A percentile compares a stretch with the other conserved stretches of the same genome.
Evolutionary conservation across 257 asterid species (phyloP).

Genomic region (Solanum sitiens): DNA sequence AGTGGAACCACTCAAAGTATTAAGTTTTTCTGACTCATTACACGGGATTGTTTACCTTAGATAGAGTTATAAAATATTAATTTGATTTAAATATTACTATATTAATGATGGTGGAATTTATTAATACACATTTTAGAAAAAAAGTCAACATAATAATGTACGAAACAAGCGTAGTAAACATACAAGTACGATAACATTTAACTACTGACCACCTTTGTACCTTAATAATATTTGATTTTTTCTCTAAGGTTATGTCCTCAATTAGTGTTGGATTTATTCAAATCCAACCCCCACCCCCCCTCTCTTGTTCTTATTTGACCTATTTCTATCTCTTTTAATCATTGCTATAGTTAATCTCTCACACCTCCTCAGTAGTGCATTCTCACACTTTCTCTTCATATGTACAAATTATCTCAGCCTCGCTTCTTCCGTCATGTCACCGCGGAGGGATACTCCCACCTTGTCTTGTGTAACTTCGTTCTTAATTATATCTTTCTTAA

Average conservation of each 20-base stretch:
- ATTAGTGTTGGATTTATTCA: not conserved
- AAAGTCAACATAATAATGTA: not conserved
- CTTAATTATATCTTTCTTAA: not conserved
- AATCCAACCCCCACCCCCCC: too few species aligned
- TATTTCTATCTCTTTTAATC: too few species aligned
- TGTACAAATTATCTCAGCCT: not conserved
- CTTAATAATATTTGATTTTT: too few species aligned
- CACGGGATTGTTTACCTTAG: not conserved
- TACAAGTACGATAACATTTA: not conserved
- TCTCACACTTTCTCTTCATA: not conserved
- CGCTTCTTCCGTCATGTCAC: not conserved
- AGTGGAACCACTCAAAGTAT: not conserved
- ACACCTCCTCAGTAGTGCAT: not conserved
- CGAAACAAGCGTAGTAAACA: not conserved
- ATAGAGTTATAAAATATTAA: not conserved
- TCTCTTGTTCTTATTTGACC: not conserved
- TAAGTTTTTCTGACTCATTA: not conserved
- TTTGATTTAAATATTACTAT: not conserved
- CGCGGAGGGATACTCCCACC: accelerated
- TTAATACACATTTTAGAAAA: not conserved
- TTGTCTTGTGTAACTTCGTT: not conserved
- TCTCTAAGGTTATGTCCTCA: too few species aligned
- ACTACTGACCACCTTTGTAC: accelerated
- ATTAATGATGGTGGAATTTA: not conserved
- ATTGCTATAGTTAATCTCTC: too few species aligned